These are phyloP conservation scores for Isoetes taiwanensis DNA, from an alignment of 75 land plant genomes.

Conservation along the genomic window DNA sequence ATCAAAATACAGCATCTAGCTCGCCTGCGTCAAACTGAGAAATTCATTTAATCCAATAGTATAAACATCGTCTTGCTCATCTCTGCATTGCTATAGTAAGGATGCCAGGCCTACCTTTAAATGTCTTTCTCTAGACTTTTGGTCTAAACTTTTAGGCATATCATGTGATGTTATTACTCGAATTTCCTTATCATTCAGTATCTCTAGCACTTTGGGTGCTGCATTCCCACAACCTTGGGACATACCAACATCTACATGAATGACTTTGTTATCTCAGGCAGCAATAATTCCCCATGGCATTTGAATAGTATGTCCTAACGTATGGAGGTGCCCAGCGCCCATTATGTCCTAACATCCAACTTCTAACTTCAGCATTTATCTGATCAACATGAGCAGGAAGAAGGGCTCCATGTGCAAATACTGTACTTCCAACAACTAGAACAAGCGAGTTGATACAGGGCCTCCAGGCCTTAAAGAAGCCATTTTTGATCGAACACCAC, in stretches of 20 bases:
- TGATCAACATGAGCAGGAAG: constrained; percentile 45
- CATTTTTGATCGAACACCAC: too few species aligned
- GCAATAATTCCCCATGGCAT: constrained; percentile 50
- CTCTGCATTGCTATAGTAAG: too few species aligned
- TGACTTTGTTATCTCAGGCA: constrained; percentile 56
- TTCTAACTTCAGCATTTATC: too few species aligned
- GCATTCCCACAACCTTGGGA: constrained; percentile 74
- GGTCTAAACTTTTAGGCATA: too few species aligned
- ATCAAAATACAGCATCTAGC: too few species aligned
- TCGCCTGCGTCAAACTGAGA: too few species aligned
- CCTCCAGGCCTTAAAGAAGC: constrained; percentile 77
- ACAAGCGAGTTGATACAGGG: constrained; percentile 49
- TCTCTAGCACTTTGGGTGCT: constrained; percentile 87
- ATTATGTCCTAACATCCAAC: constrained; percentile 57
- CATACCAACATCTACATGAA: constrained; percentile 95
- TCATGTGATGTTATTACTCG: constrained; percentile 40
- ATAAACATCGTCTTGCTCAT: too few species aligned
- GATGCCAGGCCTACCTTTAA: too few species aligned
- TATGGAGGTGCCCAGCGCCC: constrained; percentile 28
- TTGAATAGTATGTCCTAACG: constrained; percentile 97
- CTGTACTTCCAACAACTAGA: constrained; percentile 67
- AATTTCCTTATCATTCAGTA: constrained; percentile 36
- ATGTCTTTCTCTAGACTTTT: too few species aligned
- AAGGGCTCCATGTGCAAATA: constrained; percentile 88
- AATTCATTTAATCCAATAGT: too few species aligned